phyloP scores from a whole-genome alignment of 108 stramenopile species.

The Stephanodiscus minutulus region DNA sequence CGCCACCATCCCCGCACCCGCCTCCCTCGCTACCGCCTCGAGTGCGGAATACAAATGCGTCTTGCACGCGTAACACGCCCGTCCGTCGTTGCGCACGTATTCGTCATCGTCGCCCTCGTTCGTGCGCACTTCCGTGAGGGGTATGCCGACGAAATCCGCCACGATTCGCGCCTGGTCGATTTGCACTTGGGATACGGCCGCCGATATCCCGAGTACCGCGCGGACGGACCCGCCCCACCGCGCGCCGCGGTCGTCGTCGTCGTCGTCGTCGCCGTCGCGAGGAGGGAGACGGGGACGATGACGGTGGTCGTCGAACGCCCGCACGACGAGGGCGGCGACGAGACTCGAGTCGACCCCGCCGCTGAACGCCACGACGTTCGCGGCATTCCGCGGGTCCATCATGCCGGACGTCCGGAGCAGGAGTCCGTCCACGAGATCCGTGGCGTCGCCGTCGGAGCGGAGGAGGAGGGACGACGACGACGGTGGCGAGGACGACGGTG shows the following conservation, averaged over 20 bases:
- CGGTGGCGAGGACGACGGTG: not conserved
- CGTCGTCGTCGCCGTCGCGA: not conserved
- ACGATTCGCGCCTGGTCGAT: constrained; percentile 70
- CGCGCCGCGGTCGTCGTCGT: no score
- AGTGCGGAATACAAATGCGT: constrained; percentile 90
- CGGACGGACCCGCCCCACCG: constrained; percentile 29
- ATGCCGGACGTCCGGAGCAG: constrained; percentile 33
- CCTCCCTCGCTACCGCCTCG: constrained; percentile 56
- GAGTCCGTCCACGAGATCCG: constrained; percentile 39
- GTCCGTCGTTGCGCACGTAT: constrained; percentile 85
- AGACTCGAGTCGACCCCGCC: constrained; percentile 94
- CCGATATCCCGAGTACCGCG: constrained; percentile 89
- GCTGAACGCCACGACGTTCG: constrained; percentile 86
- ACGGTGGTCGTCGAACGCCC: constrained; percentile 33
- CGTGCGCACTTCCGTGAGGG: constrained; percentile 65
- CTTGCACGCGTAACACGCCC: constrained; percentile 95
- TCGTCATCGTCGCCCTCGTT: constrained; percentile 77
- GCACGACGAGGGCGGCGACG: constrained; percentile 78
- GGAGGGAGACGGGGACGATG: not conserved
- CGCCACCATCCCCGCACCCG: constrained; percentile 36
- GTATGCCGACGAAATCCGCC: constrained; percentile 73
- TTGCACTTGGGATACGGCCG: constrained; percentile 80
- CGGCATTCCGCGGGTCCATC: constrained; percentile 41
- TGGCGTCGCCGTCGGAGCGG: constrained; percentile 16
- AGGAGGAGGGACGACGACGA: not conserved